Percentiles rank a stretch among this genome's conserved stretches.
These are phyloP conservation scores for Aspergillus asperescens DNA, from an alignment of 495 filamentous ascomycete genomes.

Conservation along the genomic window DNA sequence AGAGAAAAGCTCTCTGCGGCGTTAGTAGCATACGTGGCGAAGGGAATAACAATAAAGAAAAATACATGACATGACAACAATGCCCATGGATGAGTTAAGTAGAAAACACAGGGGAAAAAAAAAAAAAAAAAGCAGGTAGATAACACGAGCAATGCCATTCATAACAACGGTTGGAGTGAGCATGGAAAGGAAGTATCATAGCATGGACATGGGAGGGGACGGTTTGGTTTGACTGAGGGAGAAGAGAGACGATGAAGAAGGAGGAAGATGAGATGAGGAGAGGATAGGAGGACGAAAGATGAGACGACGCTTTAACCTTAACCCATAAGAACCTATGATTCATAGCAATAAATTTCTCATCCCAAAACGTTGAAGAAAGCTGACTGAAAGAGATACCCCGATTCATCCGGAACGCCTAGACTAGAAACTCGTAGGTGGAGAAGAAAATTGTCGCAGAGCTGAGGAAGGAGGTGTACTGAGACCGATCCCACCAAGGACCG, in stretches of 20 bases:
- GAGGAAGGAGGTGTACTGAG: slow-evolving; percentile 27
- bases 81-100: not conserved
- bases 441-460: slow-evolving; percentile 38
- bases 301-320: slow-evolving; percentile 16
- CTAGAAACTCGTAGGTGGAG: slow-evolving; percentile 38
- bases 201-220: not conserved
- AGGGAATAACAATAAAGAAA: not conserved
- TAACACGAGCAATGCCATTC: slow-evolving; percentile 1
- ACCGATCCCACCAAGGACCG: slow-evolving; percentile 40
- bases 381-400: not conserved
- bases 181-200: not conserved
- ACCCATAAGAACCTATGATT: slow-evolving; percentile 3
- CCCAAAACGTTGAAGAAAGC: slow-evolving; percentile 12
- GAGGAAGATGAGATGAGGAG: not conserved
- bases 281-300: not conserved
- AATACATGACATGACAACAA: slow-evolving; percentile 11
- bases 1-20: not conserved
- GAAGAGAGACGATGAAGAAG: not conserved
- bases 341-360: slow-evolving; percentile 2
- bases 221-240: not conserved
- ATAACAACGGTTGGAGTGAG: not conserved
- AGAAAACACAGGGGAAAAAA: not conserved
- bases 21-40: slow-evolving; percentile 1
- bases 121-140: not conserved
- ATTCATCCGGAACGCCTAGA: slow-evolving; percentile 24